A percentile compares a stretch with the other conserved stretches of the same genome.
phyloP scores from a whole-genome alignment of 164 flowering plant species.

The Cinnamomum micranthum region DNA sequence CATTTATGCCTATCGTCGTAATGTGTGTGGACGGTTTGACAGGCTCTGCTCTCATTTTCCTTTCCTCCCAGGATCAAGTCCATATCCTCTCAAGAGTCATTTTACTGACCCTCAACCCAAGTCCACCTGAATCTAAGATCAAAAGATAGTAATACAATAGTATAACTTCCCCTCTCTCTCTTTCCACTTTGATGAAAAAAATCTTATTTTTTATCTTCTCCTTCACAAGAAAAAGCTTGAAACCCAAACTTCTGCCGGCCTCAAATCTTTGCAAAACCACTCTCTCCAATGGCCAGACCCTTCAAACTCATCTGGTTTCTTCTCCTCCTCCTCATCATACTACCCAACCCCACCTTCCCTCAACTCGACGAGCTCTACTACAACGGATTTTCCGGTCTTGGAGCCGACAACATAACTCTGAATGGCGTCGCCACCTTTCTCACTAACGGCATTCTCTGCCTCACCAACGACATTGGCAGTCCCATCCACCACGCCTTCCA shows the following conservation, averaged over 20 bases:
- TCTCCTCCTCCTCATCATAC: neutral
- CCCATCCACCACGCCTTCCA: slow-evolving; percentile 43
- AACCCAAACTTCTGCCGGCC: neutral
- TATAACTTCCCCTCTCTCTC: neutral
- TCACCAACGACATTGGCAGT: slow-evolving; percentile 36
- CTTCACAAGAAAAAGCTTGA: too few species aligned
- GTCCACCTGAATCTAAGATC: too few species aligned
- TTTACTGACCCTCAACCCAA: too few species aligned
- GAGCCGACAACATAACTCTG: slow-evolving; percentile 34
- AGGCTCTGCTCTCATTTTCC: too few species aligned
- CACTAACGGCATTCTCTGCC: slow-evolving; percentile 30
- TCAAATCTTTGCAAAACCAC: neutral
- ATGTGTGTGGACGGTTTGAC: too few species aligned
- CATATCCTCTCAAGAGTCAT: too few species aligned
- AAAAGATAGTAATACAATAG: too few species aligned
- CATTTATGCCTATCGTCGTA: too few species aligned
- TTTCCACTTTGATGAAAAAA: neutral
- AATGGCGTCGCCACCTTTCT: slow-evolving; percentile 36
- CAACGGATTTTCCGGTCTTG: slow-evolving; percentile 29
- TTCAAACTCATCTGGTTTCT: neutral
- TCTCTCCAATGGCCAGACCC: neutral
- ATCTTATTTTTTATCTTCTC: too few species aligned
- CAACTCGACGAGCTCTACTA: slow-evolving; percentile 25
- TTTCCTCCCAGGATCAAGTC: too few species aligned
- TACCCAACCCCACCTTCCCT: neutral